Conservation (phyloP, 2,329 filamentous ascomycete genomes). For the Talaromyces sp. region DNA sequence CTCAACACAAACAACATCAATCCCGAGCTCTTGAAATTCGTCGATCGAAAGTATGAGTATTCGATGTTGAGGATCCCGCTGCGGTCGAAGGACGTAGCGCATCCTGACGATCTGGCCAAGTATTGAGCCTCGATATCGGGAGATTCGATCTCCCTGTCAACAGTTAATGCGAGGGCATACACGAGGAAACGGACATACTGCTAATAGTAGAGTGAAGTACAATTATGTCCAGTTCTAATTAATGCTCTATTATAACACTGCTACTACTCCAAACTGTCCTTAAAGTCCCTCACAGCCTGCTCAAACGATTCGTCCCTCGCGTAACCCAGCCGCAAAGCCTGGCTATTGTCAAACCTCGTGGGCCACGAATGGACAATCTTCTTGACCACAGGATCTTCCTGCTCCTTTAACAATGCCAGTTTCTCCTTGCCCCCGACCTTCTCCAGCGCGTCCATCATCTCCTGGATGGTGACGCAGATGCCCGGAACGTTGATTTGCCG, state of each 20-base stretch:
- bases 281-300: slow-evolving; percentile 52
- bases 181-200: too few relatives aligned
- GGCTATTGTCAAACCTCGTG: slow-evolving; percentile 49
- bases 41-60: neutral
- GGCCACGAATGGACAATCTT: slow-evolving; percentile 55
- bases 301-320: slow-evolving; percentile 50
- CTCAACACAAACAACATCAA: neutral
- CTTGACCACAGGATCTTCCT: slow-evolving; percentile 46
- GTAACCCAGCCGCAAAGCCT: slow-evolving; percentile 49
- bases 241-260: neutral
- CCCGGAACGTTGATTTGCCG: slow-evolving; percentile 57
- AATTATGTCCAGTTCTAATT: neutral
- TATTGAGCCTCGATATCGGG: neutral
- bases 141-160: too few relatives aligned
- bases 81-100: neutral
- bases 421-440: slow-evolving; percentile 52
- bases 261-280: slow-evolving; percentile 27
- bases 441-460: slow-evolving; percentile 53
- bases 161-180: too few relatives aligned
- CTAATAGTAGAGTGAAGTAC: too few relatives aligned
- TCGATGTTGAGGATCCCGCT: neutral
- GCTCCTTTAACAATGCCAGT: slow-evolving; percentile 47
- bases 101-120: neutral
- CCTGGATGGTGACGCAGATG: slow-evolving; percentile 46
- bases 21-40: neutral